These are phyloP conservation scores for Cladorrhinum sp. DNA, from an alignment of 2,329 filamentous ascomycete genomes.

Conservation along the genomic window DNA sequence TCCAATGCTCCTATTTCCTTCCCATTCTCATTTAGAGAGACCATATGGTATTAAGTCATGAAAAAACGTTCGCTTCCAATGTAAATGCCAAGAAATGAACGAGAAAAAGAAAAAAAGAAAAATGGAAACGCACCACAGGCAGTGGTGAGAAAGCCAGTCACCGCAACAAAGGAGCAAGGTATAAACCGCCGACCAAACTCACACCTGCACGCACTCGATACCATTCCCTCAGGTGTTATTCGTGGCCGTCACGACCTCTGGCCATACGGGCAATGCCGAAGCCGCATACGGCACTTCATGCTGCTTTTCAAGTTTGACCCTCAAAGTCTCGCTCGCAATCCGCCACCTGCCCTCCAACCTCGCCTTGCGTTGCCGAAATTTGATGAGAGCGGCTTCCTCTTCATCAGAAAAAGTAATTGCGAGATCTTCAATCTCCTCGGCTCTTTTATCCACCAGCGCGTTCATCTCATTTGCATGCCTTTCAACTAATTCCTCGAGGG, in stretches of 20 bases:
- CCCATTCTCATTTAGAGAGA: not conserved
- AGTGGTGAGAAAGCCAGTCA: not conserved
- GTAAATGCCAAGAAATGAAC: not conserved
- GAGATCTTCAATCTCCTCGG: constrained; percentile 48
- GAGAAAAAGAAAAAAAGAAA: not conserved
- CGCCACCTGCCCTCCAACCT: constrained; percentile 50
- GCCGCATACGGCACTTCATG: constrained; percentile 43
- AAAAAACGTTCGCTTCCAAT: not conserved
- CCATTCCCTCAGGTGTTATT: not conserved
- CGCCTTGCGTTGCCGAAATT: constrained; percentile 45
- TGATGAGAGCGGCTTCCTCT: constrained; percentile 44
- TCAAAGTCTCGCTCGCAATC: constrained; percentile 50
- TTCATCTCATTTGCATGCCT: constrained; percentile 53
- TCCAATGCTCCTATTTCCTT: not conserved
- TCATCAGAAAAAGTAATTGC: constrained; percentile 48
- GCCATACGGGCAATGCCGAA: constrained; percentile 42
- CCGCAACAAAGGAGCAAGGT: not conserved
- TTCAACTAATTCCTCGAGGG: constrained; percentile 57
- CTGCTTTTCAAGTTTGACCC: constrained; percentile 49
- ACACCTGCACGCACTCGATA: not conserved
- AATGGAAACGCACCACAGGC: not conserved
- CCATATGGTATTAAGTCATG: not conserved
- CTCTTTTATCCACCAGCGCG: constrained; percentile 44
- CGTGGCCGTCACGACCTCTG: constrained; percentile 10
- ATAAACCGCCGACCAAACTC: not conserved